Percentiles rank a stretch among this genome's conserved stretches.
Evolutionary conservation across 164 flowering plant genomes (phyloP).

Genomic region (Vitis cinerea): DNA sequence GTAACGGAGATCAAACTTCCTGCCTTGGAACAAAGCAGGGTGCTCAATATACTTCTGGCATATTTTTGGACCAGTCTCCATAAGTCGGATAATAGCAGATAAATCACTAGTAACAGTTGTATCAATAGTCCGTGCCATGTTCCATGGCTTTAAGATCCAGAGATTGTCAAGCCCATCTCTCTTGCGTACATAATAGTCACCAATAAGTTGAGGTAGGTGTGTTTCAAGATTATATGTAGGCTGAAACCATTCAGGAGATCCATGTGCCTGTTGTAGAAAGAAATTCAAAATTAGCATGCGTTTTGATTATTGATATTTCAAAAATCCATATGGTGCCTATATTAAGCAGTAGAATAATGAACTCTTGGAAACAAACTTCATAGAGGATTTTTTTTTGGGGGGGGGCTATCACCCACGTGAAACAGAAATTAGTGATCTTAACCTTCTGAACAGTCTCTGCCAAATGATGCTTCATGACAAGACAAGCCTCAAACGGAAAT

Average conservation of each 20-base stretch:
- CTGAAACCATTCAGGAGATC: constrained; percentile 90
- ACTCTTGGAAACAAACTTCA: no score
- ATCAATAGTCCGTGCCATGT: constrained; percentile 99
- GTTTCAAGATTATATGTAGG: constrained; percentile 93
- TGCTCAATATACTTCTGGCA: constrained; percentile 98
- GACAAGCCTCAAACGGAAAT: constrained; percentile 95
- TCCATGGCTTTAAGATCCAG: constrained; percentile 99
- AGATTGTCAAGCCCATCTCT: constrained; percentile 75
- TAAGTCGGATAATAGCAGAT: constrained; percentile 89
- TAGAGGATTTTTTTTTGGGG: no score
- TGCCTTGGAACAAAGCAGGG: constrained; percentile 83
- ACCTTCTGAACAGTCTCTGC: constrained; percentile 95
- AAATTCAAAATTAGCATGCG: neutral
- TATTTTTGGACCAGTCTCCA: constrained; percentile 99
- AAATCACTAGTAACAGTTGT: constrained; percentile 82
- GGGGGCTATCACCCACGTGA: neutral
- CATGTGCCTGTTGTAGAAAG: constrained; percentile 58
- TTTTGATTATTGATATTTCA: no score
- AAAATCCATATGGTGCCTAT: neutral
- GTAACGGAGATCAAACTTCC: constrained; percentile 94
- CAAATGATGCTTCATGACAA: constrained; percentile 98
- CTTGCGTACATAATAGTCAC: constrained; percentile 71
- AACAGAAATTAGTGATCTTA: neutral
- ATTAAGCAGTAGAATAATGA: no score
- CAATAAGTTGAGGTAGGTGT: constrained; percentile 77